Conservation (phyloP, 106 monocot genomes). For the Apostasia shenzhenica region DNA sequence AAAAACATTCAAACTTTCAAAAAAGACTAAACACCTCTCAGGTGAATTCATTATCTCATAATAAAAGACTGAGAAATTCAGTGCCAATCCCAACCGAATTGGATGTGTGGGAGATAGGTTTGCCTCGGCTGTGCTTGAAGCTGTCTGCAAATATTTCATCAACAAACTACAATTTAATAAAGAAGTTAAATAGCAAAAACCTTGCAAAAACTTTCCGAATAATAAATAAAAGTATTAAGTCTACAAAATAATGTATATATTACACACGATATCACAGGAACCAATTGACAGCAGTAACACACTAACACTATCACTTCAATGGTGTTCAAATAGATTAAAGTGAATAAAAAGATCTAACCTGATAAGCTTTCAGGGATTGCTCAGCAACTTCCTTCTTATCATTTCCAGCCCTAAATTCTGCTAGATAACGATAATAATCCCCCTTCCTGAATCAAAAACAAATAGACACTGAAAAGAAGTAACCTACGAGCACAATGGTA, state of each 20-base stretch:
- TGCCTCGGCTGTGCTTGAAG: slow-evolving; percentile 27
- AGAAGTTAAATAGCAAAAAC: no score
- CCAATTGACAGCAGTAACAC: no score
- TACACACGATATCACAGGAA: no score
- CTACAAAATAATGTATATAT: no score
- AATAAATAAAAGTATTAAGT: no score
- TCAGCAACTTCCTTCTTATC: slow-evolving; percentile 25
- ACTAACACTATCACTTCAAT: no score
- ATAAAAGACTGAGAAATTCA: slow-evolving; percentile 59
- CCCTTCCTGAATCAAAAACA: slow-evolving; percentile 26
- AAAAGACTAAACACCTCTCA: slow-evolving; percentile 25
- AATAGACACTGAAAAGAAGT: neutral
- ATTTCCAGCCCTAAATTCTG: slow-evolving; percentile 23
- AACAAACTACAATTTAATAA: neutral
- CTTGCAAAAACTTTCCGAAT: no score
- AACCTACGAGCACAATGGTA: neutral
- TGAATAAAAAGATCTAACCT: slow-evolving; percentile 9
- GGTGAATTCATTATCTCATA: slow-evolving; percentile 56
- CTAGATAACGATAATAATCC: slow-evolving; percentile 32
- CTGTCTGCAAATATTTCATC: slow-evolving; percentile 20
- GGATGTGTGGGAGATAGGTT: slow-evolving; percentile 52
- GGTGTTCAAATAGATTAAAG: neutral
- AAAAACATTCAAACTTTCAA: neutral
- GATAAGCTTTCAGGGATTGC: slow-evolving; percentile 20
- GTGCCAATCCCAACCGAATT: slow-evolving; percentile 54